Base-by-base conservation (phyloP, 1,139 yeast species). In the Schwanniomyces etchellsii region DNA sequence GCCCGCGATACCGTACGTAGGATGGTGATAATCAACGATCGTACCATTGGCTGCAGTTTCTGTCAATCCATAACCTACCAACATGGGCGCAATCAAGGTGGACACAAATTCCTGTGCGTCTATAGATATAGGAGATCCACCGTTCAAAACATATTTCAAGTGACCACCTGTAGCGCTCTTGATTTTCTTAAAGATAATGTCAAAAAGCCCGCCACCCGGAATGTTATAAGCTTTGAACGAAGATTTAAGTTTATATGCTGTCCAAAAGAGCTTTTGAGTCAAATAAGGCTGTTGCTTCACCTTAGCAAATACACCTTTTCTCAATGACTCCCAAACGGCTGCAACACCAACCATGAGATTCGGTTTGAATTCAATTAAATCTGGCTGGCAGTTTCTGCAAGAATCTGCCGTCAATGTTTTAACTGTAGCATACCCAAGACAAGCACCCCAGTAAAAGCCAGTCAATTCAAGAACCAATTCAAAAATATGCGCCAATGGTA, bases 271-370 rank as follows among this genome's bases (percentile, higher is more conserved):
- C 56, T 75, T 83, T 60, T 88, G 96, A 24, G 76, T 70, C 22
- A 81, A 44, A 11, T 76, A 47, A 10, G 96, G 84, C 48, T 72
- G 72, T 46, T 76, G 74, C 42, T 69, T 66, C 38, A 93, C 72
- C 62, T 89, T 89, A 33, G 76, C 74, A 40, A 85, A 45, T 36
- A 91, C 83, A 35, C 98, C 99, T 66, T 91, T 91, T 60, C 94
- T 81, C 38, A 91, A 86, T 18, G 82, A 74, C 66, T 91, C 99
- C 96, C 96, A 93, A 33, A 91, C 97, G 2, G 98, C 96, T 11
- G 98, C 97, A 34, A 93, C 98, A 55, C 96, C 98, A 42, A 88
- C 96, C 96, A 91, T 85, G 44, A 91, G 62, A 7, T 96, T 82
- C 38, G 99, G 99, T 55, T 76, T 73, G 60, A 86, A 85, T 52